phyloP scores from a whole-genome alignment of 805 yeast species.

The Saturnispora galanensis region DNA sequence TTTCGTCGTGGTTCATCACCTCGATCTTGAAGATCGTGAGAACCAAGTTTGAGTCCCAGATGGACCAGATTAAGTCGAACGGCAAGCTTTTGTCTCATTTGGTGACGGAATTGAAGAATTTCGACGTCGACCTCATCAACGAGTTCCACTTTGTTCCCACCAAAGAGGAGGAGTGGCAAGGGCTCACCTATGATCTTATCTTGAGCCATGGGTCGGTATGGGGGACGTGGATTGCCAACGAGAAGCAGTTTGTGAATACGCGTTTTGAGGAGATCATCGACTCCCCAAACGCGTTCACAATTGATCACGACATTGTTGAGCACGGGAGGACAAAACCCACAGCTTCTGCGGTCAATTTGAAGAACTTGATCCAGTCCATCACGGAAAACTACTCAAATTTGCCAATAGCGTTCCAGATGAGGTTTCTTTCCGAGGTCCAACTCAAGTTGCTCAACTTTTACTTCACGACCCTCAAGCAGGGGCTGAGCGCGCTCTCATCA shows the following conservation, averaged over 20 bases:
- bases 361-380: conserved; percentile 46
- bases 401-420: conserved; percentile 42
- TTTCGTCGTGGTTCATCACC: conserved; percentile 33
- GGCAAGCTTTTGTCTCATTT: conserved; percentile 49
- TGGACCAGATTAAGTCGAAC: conserved; percentile 16
- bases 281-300: conserved; percentile 39
- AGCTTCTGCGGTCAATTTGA: conserved; percentile 47
- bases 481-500: conserved; percentile 34
- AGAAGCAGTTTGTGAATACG: conserved; percentile 39
- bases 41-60: conserved; percentile 29
- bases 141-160: conserved; percentile 26
- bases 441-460: conserved; percentile 45
- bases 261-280: conserved; percentile 44
- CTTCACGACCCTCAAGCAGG: conserved; percentile 32
- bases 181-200: conserved; percentile 24
- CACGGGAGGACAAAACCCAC: conserved; percentile 46
- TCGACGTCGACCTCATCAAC: conserved; percentile 41
- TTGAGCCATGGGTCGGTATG: conserved; percentile 24
- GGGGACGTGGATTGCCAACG: conserved; percentile 44
- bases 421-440: conserved; percentile 51
- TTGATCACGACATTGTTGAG: conserved; percentile 47
- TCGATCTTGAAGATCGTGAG: conserved; percentile 39
- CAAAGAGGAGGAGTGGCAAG: conserved; percentile 16
- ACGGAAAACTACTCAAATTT: conserved; percentile 46
- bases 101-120: conserved; percentile 45